phyloP scores from a whole-genome alignment of 371 early-diverging fungal species.

The Mucor velutinosus region DNA sequence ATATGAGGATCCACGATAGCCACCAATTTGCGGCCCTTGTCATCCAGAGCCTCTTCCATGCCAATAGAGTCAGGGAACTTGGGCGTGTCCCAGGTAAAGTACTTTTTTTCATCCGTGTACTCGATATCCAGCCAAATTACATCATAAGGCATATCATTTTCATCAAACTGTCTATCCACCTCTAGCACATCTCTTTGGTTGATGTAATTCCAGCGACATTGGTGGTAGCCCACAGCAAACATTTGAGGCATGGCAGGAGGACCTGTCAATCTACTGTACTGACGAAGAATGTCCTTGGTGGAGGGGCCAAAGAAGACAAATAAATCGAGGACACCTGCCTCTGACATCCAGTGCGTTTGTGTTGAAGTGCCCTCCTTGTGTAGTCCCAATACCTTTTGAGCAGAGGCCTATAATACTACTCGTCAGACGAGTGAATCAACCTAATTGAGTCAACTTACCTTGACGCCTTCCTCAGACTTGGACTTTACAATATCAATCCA shows the following conservation, averaged over 20 bases:
- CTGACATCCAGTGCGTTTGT: slow-evolving; percentile 93
- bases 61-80: slow-evolving; percentile 89
- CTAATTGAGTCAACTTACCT: slow-evolving; percentile 18
- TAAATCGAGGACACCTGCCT: slow-evolving; percentile 89
- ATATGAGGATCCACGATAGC: slow-evolving; percentile 97
- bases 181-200: slow-evolving; percentile 81
- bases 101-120: slow-evolving; percentile 89
- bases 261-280: slow-evolving; percentile 82
- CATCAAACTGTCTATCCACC: slow-evolving; percentile 83
- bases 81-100: slow-evolving; percentile 86
- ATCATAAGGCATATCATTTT: slow-evolving; percentile 88
- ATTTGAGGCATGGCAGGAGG: slow-evolving; percentile 83
- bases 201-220: slow-evolving; percentile 94
- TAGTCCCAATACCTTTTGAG: slow-evolving; percentile 34
- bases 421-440: background rate
- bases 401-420: background rate
- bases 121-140: slow-evolving; percentile 96
- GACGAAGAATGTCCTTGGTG: slow-evolving; percentile 69
- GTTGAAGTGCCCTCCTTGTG: slow-evolving; percentile 36
- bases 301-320: slow-evolving; percentile 88
- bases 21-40: slow-evolving; percentile 88
- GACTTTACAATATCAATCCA: slow-evolving; percentile 93
- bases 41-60: slow-evolving; percentile 80
- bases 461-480: slow-evolving; percentile 9
- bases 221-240: slow-evolving; percentile 93